Evolutionary conservation across 2,329 filamentous ascomycete genomes (phyloP).

Genomic region (Malbranchea zuffiana): DNA sequence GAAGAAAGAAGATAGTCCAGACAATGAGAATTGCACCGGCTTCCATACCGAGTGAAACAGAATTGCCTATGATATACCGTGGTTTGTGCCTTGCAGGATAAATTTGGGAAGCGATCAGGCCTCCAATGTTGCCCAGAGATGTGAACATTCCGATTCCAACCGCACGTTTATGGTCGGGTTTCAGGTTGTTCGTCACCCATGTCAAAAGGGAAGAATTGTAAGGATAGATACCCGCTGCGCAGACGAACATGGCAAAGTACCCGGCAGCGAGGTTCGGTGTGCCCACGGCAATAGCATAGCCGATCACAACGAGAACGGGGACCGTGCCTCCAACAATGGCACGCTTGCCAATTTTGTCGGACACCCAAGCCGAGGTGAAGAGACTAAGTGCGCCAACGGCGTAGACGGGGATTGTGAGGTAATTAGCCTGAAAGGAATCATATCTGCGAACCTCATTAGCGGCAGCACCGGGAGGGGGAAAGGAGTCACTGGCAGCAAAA

Average conservation of each 20-base stretch:
- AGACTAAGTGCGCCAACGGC: conserved; percentile 40
- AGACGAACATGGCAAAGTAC: conserved; percentile 43
- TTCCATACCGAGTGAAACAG: conserved; percentile 29
- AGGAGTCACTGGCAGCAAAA: not conserved
- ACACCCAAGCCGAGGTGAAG: conserved; percentile 35
- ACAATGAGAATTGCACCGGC: conserved; percentile 18
- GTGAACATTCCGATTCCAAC: conserved; percentile 38
- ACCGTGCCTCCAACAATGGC: conserved; percentile 23
- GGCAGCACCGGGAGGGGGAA: no score
- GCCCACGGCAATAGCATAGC: conserved; percentile 26
- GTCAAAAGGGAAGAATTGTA: conserved; percentile 23
- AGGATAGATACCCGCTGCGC: conserved; percentile 20
- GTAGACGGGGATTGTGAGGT: conserved; percentile 48
- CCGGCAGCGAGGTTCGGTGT: conserved; percentile 34
- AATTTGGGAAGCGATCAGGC: conserved; percentile 40
- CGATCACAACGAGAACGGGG: conserved; percentile 23
- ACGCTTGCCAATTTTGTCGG: conserved; percentile 21
- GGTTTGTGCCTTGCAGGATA: conserved; percentile 31
- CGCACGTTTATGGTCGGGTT: conserved; percentile 40
- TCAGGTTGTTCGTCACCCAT: conserved; percentile 41
- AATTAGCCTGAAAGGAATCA: conserved; percentile 39
- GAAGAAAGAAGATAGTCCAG: conserved; percentile 20
- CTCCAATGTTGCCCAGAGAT: conserved; percentile 40
- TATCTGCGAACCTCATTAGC: conserved; percentile 17
- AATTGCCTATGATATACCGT: conserved; percentile 28